A percentile compares a stretch with the other conserved stretches of the same genome.
phyloP scores from a whole-genome alignment of 176 grass and related monocot species.

The Themeda triandra region DNA sequence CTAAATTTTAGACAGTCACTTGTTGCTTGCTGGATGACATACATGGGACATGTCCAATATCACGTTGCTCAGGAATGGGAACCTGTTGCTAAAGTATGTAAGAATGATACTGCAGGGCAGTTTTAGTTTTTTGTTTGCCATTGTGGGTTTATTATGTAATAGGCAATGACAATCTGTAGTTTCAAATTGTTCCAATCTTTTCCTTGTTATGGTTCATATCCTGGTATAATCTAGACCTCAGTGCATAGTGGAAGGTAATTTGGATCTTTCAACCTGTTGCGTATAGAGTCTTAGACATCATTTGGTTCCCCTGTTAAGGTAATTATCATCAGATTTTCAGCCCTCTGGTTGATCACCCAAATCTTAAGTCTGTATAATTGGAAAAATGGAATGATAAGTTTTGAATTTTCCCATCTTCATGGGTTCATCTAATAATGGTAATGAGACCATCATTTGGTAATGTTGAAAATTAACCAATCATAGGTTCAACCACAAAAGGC shows the following conservation, averaged over 20 bases:
- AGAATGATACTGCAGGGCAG: neutral
- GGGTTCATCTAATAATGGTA: neutral
- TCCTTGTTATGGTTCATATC: neutral
- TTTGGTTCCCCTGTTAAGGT: neutral
- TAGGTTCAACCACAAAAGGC: neutral
- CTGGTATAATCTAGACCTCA: neutral
- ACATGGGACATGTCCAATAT: too few relatives aligned
- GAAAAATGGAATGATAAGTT: neutral
- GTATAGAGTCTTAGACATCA: neutral
- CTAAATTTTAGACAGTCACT: neutral
- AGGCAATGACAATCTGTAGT: neutral
- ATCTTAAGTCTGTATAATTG: neutral
- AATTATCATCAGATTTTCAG: neutral
- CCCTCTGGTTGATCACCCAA: neutral
- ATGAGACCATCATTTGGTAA: neutral
- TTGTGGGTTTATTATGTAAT: neutral
- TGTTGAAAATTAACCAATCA: neutral
- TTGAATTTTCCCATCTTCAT: neutral
- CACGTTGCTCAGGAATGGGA: neutral
- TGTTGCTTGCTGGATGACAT: neutral
- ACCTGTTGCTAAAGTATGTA: neutral
- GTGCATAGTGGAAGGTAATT: neutral
- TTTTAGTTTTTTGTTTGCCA: neutral
- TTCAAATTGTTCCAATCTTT: neutral
- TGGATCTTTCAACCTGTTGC: neutral